These are phyloP conservation scores for Leucocoprinus leucothites DNA, from an alignment of 768 basidiomycete species.

Conservation along the genomic window DNA sequence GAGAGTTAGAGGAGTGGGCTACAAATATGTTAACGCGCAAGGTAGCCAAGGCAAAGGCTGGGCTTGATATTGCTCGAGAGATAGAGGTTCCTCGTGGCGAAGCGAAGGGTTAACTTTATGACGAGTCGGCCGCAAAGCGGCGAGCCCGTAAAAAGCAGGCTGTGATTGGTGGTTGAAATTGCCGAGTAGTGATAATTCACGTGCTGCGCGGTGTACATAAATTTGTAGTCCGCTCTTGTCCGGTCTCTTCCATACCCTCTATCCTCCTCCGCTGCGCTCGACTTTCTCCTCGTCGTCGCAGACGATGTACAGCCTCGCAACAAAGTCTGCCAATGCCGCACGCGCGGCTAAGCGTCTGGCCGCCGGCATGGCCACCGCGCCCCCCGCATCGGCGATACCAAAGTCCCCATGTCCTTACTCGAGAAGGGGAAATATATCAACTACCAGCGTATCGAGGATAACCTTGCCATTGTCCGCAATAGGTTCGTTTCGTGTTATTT, in stretches of 20 bases:
- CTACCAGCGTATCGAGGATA: constrained; percentile 98
- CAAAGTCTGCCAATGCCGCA: constrained; percentile 50
- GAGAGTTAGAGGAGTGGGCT: neutral
- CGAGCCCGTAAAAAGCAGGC: constrained; percentile 20
- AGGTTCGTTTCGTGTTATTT: constrained; percentile 45
- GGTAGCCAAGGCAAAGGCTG: constrained; percentile 16
- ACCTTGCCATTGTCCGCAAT: constrained; percentile 82
- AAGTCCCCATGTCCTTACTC: constrained; percentile 85
- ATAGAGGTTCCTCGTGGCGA: constrained; percentile 14
- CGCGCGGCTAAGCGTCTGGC: constrained; percentile 68
- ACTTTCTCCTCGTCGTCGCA: constrained; percentile 29
- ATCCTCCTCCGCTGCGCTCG: constrained; percentile 24
- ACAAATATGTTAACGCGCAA: constrained; percentile 18
- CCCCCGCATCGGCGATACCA: constrained; percentile 84
- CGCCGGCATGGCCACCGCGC: constrained; percentile 89
- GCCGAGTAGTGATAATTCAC: constrained; percentile 27
- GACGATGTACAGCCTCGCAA: constrained; percentile 64
- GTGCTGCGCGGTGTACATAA: constrained; percentile 33
- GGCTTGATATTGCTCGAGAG: constrained; percentile 17
- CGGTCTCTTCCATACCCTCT: constrained; percentile 32
- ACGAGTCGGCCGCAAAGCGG: constrained; percentile 15
- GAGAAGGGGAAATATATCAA: constrained; percentile 85
- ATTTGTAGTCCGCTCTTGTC: constrained; percentile 32
- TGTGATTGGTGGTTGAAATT: constrained; percentile 30
- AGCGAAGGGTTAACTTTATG: constrained; percentile 8